These are phyloP conservation scores for Hypoxylon sp. DNA, from an alignment of 2,329 filamentous ascomycete genomes.

Conservation along the genomic window DNA sequence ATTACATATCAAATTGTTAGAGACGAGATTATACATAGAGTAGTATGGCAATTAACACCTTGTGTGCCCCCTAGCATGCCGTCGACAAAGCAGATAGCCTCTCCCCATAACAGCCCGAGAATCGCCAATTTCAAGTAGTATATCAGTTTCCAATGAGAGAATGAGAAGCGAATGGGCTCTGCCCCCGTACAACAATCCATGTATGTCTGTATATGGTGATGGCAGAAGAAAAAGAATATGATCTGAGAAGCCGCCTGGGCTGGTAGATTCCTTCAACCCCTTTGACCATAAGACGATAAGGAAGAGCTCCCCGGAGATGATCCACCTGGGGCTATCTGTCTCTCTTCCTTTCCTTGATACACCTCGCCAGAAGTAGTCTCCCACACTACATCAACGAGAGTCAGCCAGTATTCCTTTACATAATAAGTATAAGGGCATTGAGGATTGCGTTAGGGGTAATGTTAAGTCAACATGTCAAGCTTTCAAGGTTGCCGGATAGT, in stretches of 20 bases:
- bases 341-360: conserved; percentile 29
- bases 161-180: neutral
- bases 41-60: conserved; percentile 1
- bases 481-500: neutral
- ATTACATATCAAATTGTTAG: neutral
- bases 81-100: neutral
- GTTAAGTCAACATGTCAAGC: neutral
- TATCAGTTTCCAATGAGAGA: neutral
- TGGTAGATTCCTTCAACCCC: conserved; percentile 9
- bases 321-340: conserved; percentile 28
- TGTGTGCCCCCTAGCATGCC: neutral
- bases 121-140: neutral
- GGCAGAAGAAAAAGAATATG: neutral
- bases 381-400: conserved; percentile 16
- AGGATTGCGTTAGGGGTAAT: neutral
- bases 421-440: neutral
- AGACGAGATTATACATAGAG: neutral
- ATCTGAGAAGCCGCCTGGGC: neutral
- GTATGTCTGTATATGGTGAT: neutral
- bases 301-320: conserved; percentile 37
- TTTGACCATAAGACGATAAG: conserved; percentile 31
- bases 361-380: conserved; percentile 21
- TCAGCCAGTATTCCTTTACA: neutral
- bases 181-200: neutral
- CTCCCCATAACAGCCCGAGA: neutral